Percentiles rank a stretch among this genome's conserved stretches.
Conservation (phyloP, 768 basidiomycete species). For the Leccinum olivaceopallidum region DNA sequence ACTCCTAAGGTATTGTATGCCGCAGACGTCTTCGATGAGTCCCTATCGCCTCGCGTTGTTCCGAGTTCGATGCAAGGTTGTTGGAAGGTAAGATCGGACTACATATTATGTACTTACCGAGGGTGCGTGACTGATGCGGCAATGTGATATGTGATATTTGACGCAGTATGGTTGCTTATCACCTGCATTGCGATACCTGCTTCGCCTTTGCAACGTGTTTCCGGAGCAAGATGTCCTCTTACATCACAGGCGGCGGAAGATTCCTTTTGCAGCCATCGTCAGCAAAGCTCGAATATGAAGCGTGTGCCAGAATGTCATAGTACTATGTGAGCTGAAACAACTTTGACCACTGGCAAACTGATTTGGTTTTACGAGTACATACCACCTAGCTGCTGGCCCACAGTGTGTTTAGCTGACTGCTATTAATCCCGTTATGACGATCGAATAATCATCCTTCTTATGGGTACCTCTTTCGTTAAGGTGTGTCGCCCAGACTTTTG, state of each 20-base stretch:
- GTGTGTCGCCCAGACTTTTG: neutral
- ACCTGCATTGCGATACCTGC: neutral
- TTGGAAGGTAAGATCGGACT: neutral
- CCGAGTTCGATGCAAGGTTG: neutral
- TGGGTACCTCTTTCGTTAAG: neutral
- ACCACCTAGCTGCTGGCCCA: neutral
- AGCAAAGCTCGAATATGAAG: neutral
- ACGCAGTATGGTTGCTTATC: neutral
- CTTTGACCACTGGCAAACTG: neutral
- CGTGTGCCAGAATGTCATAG: neutral
- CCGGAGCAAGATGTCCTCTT: neutral
- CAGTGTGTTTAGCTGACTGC: neutral
- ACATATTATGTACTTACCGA: neutral
- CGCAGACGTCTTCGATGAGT: neutral
- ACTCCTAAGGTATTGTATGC: neutral
- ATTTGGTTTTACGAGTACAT: neutral
- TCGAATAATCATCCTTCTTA: neutral
- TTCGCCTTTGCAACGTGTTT: slow-evolving; percentile 10
- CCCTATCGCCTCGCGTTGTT: neutral
- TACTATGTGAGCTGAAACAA: neutral
- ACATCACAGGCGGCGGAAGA: neutral
- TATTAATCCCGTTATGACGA: neutral
- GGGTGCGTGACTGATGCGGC: neutral
- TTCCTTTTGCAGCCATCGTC: neutral
- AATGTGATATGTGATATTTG: neutral